phyloP scores from a whole-genome alignment of 106 monocot species.

The Dendrobium huoshanense region DNA sequence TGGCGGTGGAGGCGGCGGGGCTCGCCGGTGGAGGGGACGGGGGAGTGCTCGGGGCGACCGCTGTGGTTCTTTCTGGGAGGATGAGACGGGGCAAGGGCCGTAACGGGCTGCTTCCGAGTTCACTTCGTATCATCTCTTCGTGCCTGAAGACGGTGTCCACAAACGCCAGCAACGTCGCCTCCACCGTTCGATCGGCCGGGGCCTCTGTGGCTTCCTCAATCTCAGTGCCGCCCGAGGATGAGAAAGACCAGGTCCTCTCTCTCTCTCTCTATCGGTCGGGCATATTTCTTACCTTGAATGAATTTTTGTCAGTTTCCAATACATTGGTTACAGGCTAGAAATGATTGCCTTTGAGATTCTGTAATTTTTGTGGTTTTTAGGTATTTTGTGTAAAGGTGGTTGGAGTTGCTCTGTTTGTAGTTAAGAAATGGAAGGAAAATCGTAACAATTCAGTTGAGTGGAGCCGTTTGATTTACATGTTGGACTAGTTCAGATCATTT shows the following conservation, averaged over 20 bases:
- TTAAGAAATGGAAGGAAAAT: background rate
- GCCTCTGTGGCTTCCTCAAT: slow-evolving; percentile 81
- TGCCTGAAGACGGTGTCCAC: slow-evolving; percentile 91
- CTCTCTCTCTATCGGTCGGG: background rate
- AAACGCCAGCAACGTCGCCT: slow-evolving; percentile 78
- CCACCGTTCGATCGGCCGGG: slow-evolving; percentile 77
- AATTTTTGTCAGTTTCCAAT: background rate
- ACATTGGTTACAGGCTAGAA: background rate
- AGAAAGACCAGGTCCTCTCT: slow-evolving; percentile 68
- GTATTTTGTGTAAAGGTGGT: background rate
- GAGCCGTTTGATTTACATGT: background rate
- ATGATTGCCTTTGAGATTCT: background rate
- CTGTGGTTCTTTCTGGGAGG: slow-evolving; percentile 7
- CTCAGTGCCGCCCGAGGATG: slow-evolving; percentile 42
- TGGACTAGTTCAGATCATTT: background rate
- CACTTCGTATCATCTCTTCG: slow-evolving; percentile 85
- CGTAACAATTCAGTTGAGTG: background rate
- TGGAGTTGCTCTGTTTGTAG: background rate
- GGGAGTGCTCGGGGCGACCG: background rate
- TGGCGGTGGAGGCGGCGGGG: background rate
- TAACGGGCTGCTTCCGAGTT: slow-evolving; percentile 80
- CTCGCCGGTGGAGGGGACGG: background rate
- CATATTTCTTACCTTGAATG: background rate
- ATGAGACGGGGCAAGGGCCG: slow-evolving; percentile 31
- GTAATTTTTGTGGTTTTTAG: background rate